Base-by-base conservation (phyloP, 164 flowering plant species). In the Magnolia officinalis region DNA sequence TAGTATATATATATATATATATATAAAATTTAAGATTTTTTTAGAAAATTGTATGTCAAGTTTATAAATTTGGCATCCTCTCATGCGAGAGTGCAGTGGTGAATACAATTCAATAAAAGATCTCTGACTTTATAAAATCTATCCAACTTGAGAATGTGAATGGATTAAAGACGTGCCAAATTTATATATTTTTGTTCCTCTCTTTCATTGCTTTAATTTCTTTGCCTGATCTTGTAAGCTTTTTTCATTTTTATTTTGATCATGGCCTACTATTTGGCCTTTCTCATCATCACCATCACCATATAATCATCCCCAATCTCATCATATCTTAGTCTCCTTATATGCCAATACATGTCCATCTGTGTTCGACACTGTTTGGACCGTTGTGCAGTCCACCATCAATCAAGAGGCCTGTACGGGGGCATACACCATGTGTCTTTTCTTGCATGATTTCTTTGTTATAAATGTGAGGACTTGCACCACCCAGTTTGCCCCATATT, bases 361-460 rank as follows among this genome's bases (percentile, higher is more conserved):
- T 10, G 84, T 80, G 67, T 82, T 82, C 20, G 75, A 78, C 74
- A 83, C 80, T 9, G 80, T 85, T 21, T 63, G 78, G 24, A n/a
- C 79, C 2, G 78, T 74, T 1, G 75, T 80, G 66, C 37, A 16
- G 9, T 69, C 79, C 0, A 78, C 83, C 11, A 72, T 85, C 26
- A 64, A 61, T 63, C 70, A 78, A 10, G 87, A 85, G 31, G 20
- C 74, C 23, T 81, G 85, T 66, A 84, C 82, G 83, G 87, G n/a
- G 0, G 85, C 87, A 5, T 82, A 83, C 37, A 23, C 82, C 37
- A 76, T 85, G 14, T 84, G 88, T 11, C 81, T 85, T 37, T 82
- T 83, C 71, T 85, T 85, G 78, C 88, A 83, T 52, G 88, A 85
- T 29, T 85, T 86, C 77, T 85, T 85, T 65, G 84, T 80, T 50